Conservation (phyloP, 2,329 filamentous ascomycete species). For the Exophiala aquamarina region DNA sequence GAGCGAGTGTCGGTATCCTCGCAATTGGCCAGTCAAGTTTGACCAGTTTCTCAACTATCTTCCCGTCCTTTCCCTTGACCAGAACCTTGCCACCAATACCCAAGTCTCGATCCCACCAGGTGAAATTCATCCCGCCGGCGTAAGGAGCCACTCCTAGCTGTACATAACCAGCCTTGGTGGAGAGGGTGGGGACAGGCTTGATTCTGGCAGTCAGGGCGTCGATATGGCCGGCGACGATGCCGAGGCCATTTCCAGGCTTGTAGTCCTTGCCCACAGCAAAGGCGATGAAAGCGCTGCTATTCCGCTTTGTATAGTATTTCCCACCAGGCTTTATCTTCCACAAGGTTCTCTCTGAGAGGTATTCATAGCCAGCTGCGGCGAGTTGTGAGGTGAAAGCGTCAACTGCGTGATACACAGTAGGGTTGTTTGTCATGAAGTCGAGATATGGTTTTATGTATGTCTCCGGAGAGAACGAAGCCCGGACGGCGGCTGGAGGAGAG, state of each 20-base stretch:
- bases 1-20: conserved; percentile 84
- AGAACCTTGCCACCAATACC: conserved; percentile 87
- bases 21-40: conserved; percentile 96
- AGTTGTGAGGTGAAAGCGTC: conserved; percentile 74
- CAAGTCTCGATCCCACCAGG: conserved; percentile 97
- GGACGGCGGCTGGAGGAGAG: conserved; percentile 16
- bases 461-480: conserved; percentile 43
- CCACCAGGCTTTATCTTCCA: conserved; percentile 82
- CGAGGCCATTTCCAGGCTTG: conserved; percentile 79
- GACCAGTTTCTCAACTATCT: conserved; percentile 78
- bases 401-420: conserved; percentile 90
- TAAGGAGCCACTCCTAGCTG: conserved; percentile 93
- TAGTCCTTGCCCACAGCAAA: conserved; percentile 82
- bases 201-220: conserved; percentile 87
- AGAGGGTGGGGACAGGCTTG: conserved; percentile 85
- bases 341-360: conserved; percentile 71
- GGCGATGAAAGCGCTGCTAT: conserved; percentile 80
- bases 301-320: conserved; percentile 86
- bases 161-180: conserved; percentile 79
- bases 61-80: conserved; percentile 68
- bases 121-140: conserved; percentile 79
- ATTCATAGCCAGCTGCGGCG: conserved; percentile 68
- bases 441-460: conserved; percentile 81
- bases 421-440: conserved; percentile 83
- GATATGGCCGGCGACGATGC: conserved; percentile 87